Evolutionary conservation across 2,329 filamentous ascomycete species (phyloP).

Genomic region (Pyricularia sp.): DNA sequence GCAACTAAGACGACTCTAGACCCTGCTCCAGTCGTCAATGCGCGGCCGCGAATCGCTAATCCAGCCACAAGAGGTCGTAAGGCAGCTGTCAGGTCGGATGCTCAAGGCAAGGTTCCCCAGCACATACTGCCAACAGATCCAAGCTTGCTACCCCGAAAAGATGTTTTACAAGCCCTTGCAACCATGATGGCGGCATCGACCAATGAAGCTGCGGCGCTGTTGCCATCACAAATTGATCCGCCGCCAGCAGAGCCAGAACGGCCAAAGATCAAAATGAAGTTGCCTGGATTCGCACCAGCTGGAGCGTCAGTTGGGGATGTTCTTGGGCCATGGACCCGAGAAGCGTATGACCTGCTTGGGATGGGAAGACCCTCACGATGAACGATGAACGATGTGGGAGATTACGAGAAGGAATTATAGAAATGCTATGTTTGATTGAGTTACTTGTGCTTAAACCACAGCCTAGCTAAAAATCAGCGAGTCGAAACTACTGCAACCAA

Average conservation of each 20-base stretch:
- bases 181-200: background rate
- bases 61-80: slow-evolving; percentile 40
- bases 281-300: slow-evolving; percentile 33
- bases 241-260: slow-evolving; percentile 11
- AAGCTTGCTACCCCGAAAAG: slow-evolving; percentile 3
- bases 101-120: slow-evolving; percentile 33
- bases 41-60: slow-evolving; percentile 21
- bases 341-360: slow-evolving; percentile 54
- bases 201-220: slow-evolving; percentile 6
- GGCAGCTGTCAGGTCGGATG: slow-evolving; percentile 37
- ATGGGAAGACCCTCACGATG: slow-evolving; percentile 35
- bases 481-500: background rate
- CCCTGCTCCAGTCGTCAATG: background rate
- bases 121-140: slow-evolving; percentile 24
- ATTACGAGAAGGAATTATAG: background rate
- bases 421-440: background rate
- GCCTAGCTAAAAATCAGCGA: background rate
- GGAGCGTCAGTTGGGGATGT: slow-evolving; percentile 16
- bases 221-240: slow-evolving; percentile 1
- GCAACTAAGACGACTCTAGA: background rate
- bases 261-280: slow-evolving; percentile 11
- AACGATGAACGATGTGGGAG: background rate
- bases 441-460: background rate
- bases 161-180: background rate
- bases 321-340: slow-evolving; percentile 53